Evolutionary conservation across 2,329 filamentous ascomycete genomes (phyloP), one percentile per base, ranked within the genome.

Genomic region (Colletotrichum sp.): DNA sequence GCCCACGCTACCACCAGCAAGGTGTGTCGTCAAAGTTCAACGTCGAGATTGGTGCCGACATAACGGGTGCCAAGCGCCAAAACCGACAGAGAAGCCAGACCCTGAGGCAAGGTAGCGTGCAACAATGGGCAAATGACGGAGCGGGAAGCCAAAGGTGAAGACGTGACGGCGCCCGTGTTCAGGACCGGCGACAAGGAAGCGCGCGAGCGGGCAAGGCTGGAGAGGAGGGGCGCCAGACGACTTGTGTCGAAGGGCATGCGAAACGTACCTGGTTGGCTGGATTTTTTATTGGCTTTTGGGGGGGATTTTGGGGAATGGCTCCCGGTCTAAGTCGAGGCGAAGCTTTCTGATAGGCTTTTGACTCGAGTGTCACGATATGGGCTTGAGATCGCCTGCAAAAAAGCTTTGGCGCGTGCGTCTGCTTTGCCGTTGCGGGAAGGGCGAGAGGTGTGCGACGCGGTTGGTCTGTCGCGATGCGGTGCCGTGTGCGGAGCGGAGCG

Each of bases 381-480:
- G 63, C 73, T 75, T 75, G 73, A 58, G 64, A 64, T 75, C 72
- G 72, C 63, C 67, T 55, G 67, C 55, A n/a, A 59, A 71, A 64
- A 71, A 76, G 66, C 52, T 76, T 68, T 74, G 72, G 69, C 67
- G 71, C 72, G 72, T 64, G 55, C 61, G 61, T 34, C 13, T 63
- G 61, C 61, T 63, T 67, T 59, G 73, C 69, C 38, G 24, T 38
- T 28, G 26, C 28, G 61, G 52, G 34, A 58, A 64, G 71, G 65
- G 62, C 18, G 30, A 73, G 30, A 73, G 65, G 65, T 66, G 70
- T 71, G 78, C 73, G 73, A 76, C 66, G 69, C 73, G 73, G 69
- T 77, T 76, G 76, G 70, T 63, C 79, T 80, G 79, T 81, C 74
- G 74, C 62, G 72, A 67, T 62, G 71, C 71, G 59, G 62, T 65